A percentile compares a stretch with the other conserved stretches of the same genome.
These are phyloP conservation scores for Pisolithus thermaeus DNA, from an alignment of 1,284 basidiomycete genomes.

Conservation along the genomic window DNA sequence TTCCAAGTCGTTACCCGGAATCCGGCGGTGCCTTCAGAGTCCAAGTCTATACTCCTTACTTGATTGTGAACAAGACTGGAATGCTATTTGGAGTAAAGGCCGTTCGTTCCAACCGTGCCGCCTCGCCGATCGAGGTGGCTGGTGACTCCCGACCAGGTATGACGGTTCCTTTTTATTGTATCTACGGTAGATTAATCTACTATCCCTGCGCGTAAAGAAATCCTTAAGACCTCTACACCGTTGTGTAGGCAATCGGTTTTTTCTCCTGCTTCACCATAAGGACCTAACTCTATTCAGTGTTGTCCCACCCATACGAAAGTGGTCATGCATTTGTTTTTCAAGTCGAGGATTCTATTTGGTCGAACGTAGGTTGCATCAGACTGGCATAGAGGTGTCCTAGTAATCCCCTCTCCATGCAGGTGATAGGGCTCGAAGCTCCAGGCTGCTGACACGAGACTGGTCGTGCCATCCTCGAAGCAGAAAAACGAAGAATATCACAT, in stretches of 20 bases:
- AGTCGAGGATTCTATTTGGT: conserved; percentile 88
- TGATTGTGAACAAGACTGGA: conserved; percentile 92
- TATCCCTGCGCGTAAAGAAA: conserved; percentile 35
- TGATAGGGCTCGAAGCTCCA: conserved; percentile 87
- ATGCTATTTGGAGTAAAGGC: conserved; percentile 79
- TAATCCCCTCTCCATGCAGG: conserved; percentile 32
- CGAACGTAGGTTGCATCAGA: conserved; percentile 49
- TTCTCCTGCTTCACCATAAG: conserved; percentile 27
- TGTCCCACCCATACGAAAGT: conserved; percentile 81
- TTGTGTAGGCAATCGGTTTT: conserved; percentile 56
- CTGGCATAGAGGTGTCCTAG: conserved; percentile 1
- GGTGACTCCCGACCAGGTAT: conserved; percentile 65
- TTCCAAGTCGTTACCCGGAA: conserved; percentile 70
- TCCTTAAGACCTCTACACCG: conserved; percentile 56
- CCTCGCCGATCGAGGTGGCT: conserved; percentile 76
- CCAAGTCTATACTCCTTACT: conserved; percentile 91
- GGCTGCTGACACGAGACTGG: conserved; percentile 84
- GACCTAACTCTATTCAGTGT: conserved; percentile 51
- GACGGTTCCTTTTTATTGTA: conserved; percentile 1
- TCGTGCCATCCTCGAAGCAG: conserved; percentile 62
- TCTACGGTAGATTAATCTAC: neutral
- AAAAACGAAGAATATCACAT: conserved; percentile 80
- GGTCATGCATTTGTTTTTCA: conserved; percentile 84
- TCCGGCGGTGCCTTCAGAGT: conserved; percentile 98
- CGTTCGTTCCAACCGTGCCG: conserved; percentile 63